Base-by-base conservation (phyloP, 2,329 filamentous ascomycete genomes). In the Sporothrix sp. region DNA sequence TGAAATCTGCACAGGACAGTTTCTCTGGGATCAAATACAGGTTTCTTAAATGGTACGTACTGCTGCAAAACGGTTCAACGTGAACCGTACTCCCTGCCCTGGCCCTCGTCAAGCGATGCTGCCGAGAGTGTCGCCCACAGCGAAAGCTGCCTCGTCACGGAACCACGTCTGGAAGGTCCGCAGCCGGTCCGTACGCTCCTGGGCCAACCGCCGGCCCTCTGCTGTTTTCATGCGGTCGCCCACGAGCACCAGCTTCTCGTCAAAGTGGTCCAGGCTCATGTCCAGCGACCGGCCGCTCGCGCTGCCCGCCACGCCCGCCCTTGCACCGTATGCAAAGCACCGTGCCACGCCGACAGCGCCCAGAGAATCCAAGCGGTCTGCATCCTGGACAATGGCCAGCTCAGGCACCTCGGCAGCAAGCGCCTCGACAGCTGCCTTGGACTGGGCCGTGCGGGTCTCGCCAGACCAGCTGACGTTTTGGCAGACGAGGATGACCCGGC, bases 291-390 rank as follows among this genome's bases (percentile, higher is more conserved):
- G 68, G 4, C 65, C 64, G 11, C 25, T 28, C 8, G 35, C 25
- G 38, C 33, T 36, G n/a, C 63, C 60, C 32, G 64, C 65, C 10
- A 63, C 61, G 30, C 65, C 66, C 64, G 75, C 79, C 10, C 28
- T 21, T 0, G 84, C 89, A 0, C 84, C 80, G 63, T 81, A 96
- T 0, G 84, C 81, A 63, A 93, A 90, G 36, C 78, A 79, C 38
- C 91, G 72, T 2, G 79, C 90, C 51, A 95, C 82, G 0, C 91
- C 91, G 27, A 96, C 78, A 0, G 86, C 87, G 1, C 90, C 91
- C 45, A 96, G 82, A 4, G 89, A 86, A 67, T 97, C 91, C n/a
- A 97, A 71, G 7, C 90, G 75, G 69, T 96, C 91, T 4, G 90
- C 90, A 65, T 96, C 91, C 68, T 96, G 90, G 28, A 96, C 88